Evolutionary conservation across 2,329 filamentous ascomycete species (phyloP).

Genomic region (Penicillium vulpinum): DNA sequence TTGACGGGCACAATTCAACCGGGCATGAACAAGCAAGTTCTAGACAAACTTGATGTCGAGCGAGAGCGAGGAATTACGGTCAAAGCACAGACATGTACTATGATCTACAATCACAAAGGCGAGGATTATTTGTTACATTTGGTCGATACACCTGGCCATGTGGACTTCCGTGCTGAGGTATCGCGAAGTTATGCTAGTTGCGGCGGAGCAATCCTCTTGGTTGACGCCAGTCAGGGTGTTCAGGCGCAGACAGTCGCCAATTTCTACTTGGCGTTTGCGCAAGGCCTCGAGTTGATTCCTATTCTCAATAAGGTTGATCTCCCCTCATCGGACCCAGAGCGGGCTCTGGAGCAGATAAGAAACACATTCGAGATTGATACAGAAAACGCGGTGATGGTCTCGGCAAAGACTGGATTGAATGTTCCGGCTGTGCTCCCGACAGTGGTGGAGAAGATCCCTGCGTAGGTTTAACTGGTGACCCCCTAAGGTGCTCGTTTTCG

Average conservation of each 20-base stretch:
- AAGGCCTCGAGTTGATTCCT: constrained; percentile 81
- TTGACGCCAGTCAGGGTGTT: constrained; percentile 94
- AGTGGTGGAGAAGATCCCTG: constrained; percentile 81
- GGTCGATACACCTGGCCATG: constrained; percentile 95
- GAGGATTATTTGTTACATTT: constrained; percentile 91
- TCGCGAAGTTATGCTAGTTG: constrained; percentile 95
- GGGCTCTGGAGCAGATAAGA: constrained; percentile 82
- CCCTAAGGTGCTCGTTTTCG: background rate
- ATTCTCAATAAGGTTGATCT: constrained; percentile 98
- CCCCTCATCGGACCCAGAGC: constrained; percentile 79
- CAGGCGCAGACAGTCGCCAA: constrained; percentile 98
- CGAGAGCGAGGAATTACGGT: constrained; percentile 95
- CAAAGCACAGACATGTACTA: constrained; percentile 97
- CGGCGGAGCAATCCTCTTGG: constrained; percentile 84
- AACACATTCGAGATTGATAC: constrained; percentile 85
- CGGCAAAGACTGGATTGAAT: constrained; percentile 90
- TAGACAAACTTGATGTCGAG: constrained; percentile 97
- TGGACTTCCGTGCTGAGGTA: constrained; percentile 96
- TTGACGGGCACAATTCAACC: constrained; percentile 88
- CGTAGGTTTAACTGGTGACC: constrained; percentile 40
- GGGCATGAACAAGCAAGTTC: constrained; percentile 87
- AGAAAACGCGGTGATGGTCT: constrained; percentile 72
- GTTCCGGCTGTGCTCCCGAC: constrained; percentile 79
- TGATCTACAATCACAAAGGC: constrained; percentile 87
- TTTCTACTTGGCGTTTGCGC: constrained; percentile 94